These are phyloP conservation scores for Ceratocystiopsis minuta DNA, from an alignment of 2,329 filamentous ascomycete species.

Conservation along the genomic window DNA sequence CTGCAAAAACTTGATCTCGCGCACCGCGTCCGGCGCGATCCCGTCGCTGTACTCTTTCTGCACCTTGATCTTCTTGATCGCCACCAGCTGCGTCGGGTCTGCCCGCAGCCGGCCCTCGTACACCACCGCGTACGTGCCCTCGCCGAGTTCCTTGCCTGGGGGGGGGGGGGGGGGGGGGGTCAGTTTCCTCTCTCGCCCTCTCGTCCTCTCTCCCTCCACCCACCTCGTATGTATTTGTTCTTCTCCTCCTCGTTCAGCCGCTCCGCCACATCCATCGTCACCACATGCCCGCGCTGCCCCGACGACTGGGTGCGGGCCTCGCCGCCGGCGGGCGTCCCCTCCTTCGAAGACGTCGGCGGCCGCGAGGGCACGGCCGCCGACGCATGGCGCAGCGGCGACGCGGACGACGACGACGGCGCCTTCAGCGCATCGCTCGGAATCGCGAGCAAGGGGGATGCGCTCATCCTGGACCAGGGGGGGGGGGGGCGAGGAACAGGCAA, in stretches of 20 bases:
- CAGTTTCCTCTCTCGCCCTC: not conserved
- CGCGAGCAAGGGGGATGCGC: conserved; percentile 28
- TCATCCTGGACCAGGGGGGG: conserved; percentile 20
- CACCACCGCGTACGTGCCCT: conserved; percentile 93
- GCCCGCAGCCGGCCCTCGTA: conserved; percentile 67
- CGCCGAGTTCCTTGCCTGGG: conserved; percentile 76
- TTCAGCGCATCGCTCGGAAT: conserved; percentile 18
- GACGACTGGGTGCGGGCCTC: too few relatives aligned
- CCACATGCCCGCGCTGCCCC: conserved; percentile 7
- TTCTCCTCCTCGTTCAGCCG: conserved; percentile 69
- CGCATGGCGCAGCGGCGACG: not conserved
- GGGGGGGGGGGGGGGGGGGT: not conserved
- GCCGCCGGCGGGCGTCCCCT: too few relatives aligned
- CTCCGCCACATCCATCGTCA: conserved; percentile 47
- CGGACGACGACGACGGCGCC: conserved; percentile 1
- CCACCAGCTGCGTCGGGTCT: conserved; percentile 59
- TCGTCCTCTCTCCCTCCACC: not conserved
- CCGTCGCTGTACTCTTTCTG: conserved; percentile 78
- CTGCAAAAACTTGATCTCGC: conserved; percentile 88
- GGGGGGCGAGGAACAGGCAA: too few relatives aligned
- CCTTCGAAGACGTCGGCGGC: conserved; percentile 2
- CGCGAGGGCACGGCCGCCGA: conserved; percentile 2
- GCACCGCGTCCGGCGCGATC: conserved; percentile 83
- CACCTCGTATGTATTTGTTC: conserved; percentile 55
- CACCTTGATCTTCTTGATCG: conserved; percentile 86